Evolutionary conservation across 495 filamentous ascomycete genomes (phyloP).

Genomic region (Glutinoglossum americanum): DNA sequence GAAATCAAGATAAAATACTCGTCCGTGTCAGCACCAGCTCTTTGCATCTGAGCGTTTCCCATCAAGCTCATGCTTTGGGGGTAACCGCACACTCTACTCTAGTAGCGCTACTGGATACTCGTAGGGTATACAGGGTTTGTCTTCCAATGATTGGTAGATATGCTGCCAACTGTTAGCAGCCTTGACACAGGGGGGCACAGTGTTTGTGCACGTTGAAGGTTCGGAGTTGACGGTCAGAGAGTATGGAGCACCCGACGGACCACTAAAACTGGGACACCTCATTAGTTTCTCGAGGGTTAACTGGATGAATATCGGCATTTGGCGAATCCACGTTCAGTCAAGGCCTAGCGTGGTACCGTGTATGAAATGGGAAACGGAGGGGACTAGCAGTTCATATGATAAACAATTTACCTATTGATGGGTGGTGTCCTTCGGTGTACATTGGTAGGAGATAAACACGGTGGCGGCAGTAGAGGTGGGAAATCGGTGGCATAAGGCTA

Average conservation of each 20-base stretch:
- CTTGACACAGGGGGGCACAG: background rate
- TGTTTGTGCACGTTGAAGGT: background rate
- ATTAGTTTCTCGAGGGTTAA: background rate
- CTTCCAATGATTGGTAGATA: background rate
- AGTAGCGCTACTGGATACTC: background rate
- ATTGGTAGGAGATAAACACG: background rate
- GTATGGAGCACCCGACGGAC: background rate
- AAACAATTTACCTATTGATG: background rate
- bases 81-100: background rate
- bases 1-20: slow-evolving; percentile 6
- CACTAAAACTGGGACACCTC: background rate
- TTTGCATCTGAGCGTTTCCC: slow-evolving; percentile 7
- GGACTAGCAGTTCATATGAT: background rate
- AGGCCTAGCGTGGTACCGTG: background rate
- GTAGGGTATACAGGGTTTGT: background rate
- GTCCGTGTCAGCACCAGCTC: slow-evolving; percentile 2
- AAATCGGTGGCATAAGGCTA: background rate
- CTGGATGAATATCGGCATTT: background rate
- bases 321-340: background rate
- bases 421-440: background rate
- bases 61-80: slow-evolving; percentile 2
- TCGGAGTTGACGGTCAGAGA: background rate
- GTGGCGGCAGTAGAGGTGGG: background rate
- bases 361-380: background rate
- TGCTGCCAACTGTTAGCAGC: background rate